Evolutionary conservation across 805 yeast genomes (phyloP).

Genomic region (Ogataea henricii): DNA sequence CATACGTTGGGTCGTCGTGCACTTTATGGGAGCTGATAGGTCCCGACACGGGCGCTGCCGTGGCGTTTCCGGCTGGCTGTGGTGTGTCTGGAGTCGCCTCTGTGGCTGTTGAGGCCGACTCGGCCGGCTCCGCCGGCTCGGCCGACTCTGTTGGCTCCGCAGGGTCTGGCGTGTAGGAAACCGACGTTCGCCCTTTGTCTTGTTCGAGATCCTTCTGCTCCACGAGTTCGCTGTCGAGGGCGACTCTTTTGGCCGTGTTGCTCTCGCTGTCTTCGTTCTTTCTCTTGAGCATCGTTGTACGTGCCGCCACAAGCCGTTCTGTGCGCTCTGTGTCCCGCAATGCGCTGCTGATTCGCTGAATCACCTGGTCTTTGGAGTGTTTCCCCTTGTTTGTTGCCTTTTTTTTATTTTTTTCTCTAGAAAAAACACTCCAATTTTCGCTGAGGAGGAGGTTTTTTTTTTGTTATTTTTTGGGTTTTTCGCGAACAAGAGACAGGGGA

Average conservation of each 20-base stretch:
- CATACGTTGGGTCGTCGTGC: conserved; percentile 56
- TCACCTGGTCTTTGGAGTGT: background rate
- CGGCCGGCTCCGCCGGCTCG: background rate
- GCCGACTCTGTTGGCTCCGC: background rate
- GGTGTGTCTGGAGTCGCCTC: too few relatives aligned
- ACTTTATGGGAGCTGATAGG: conserved; percentile 28
- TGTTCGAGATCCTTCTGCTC: conserved; percentile 45
- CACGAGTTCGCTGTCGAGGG: conserved; percentile 62
- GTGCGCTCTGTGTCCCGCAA: background rate
- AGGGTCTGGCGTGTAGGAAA: conserved; percentile 25
- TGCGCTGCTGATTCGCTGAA: background rate
- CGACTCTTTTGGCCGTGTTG: conserved; percentile 64
- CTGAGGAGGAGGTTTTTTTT: background rate
- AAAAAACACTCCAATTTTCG: background rate
- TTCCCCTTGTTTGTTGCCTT: background rate
- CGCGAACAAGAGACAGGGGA: background rate
- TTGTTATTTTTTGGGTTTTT: too few relatives aligned
- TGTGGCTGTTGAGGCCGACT: background rate
- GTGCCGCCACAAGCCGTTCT: background rate
- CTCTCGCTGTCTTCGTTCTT: conserved; percentile 67
- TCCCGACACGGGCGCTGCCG: conserved; percentile 2
- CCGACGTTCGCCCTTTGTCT: conserved; percentile 46
- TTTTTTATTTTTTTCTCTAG: background rate
- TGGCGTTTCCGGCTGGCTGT: too few relatives aligned
- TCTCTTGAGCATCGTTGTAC: conserved; percentile 50